Evolutionary conservation across 805 yeast species (phyloP).

Genomic region (Candida yuanshanica): DNA sequence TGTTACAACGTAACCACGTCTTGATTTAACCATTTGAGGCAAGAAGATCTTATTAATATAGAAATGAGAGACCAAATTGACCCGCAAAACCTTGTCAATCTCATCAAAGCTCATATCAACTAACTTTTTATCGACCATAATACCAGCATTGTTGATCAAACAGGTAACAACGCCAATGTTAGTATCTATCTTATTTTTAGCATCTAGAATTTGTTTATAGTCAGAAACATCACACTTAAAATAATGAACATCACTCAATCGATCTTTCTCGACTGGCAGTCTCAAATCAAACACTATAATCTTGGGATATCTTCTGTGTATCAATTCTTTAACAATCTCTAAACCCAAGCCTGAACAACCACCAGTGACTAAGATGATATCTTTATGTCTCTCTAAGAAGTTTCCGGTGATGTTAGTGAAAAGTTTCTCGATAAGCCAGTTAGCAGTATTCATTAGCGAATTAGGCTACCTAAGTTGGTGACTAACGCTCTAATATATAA

Average conservation of each 20-base stretch:
- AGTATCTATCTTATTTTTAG: constrained; percentile 35
- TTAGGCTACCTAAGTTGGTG: too few relatives aligned
- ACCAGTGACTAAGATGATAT: constrained; percentile 75
- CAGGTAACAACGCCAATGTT: constrained; percentile 58
- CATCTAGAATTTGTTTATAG: constrained; percentile 35
- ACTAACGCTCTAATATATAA: too few relatives aligned
- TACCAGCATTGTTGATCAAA: constrained; percentile 83
- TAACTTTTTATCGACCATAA: constrained; percentile 53
- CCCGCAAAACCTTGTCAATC: constrained; percentile 55
- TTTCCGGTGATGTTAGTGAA: constrained; percentile 41
- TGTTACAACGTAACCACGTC: constrained; percentile 73
- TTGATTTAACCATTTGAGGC: constrained; percentile 58
- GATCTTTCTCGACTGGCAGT: constrained; percentile 24
- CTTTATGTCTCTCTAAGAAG: constrained; percentile 45
- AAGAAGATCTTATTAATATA: constrained; percentile 64
- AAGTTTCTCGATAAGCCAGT: not conserved
- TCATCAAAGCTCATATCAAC: constrained; percentile 49
- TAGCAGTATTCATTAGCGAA: not conserved
- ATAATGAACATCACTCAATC: constrained; percentile 41
- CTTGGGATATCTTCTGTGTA: constrained; percentile 32
- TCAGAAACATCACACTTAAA: constrained; percentile 68
- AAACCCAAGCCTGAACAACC: constrained; percentile 78
- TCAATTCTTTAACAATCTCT: constrained; percentile 47
- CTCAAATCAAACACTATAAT: constrained; percentile 65
- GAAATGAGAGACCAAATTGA: constrained; percentile 68